phyloP scores from a whole-genome alignment of 1,139 yeast species.

The Sugiyamaella novakii region DNA sequence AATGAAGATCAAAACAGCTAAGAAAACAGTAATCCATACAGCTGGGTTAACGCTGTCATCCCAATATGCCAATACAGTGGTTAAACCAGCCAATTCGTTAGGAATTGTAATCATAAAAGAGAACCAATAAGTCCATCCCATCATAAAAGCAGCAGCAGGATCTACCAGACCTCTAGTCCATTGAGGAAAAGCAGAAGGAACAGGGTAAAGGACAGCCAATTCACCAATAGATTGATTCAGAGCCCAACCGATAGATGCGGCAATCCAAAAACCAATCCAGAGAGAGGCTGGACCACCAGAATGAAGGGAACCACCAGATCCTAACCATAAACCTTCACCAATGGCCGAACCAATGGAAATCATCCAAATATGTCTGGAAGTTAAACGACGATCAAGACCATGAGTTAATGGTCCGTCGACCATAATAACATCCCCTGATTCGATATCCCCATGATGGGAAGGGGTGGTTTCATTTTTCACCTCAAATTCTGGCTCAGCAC shows the following conservation, averaged over 20 bases:
- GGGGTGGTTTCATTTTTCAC: slow-evolving; percentile 10
- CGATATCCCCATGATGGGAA: slow-evolving; percentile 11
- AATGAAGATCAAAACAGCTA: slow-evolving; percentile 32
- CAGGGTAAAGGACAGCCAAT: slow-evolving; percentile 70
- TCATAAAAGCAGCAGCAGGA: slow-evolving; percentile 26
- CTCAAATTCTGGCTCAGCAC: slow-evolving; percentile 6
- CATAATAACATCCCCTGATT: slow-evolving; percentile 17
- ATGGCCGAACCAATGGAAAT: slow-evolving; percentile 55
- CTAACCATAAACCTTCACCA: slow-evolving; percentile 51
- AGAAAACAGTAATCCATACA: slow-evolving; percentile 35
- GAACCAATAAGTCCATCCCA: slow-evolving; percentile 28
- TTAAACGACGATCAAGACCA: slow-evolving; percentile 25
- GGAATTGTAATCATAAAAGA: slow-evolving; percentile 58
- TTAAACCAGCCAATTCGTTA: slow-evolving; percentile 56
- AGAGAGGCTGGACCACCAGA: slow-evolving; percentile 74
- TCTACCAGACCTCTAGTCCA: slow-evolving; percentile 38
- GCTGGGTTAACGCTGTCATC: slow-evolving; percentile 58
- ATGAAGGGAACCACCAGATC: slow-evolving; percentile 69
- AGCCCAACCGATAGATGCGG: slow-evolving; percentile 65
- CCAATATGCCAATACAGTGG: slow-evolving; percentile 65
- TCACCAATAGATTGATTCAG: slow-evolving; percentile 74
- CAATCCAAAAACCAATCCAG: slow-evolving; percentile 58
- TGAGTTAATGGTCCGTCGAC: slow-evolving; percentile 21
- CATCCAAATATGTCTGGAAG: slow-evolving; percentile 47
- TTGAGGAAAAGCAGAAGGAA: slow-evolving; percentile 71